Evolutionary conservation across 305 asterid species (phyloP).

Genomic region (Fraxinus angustifolia): DNA sequence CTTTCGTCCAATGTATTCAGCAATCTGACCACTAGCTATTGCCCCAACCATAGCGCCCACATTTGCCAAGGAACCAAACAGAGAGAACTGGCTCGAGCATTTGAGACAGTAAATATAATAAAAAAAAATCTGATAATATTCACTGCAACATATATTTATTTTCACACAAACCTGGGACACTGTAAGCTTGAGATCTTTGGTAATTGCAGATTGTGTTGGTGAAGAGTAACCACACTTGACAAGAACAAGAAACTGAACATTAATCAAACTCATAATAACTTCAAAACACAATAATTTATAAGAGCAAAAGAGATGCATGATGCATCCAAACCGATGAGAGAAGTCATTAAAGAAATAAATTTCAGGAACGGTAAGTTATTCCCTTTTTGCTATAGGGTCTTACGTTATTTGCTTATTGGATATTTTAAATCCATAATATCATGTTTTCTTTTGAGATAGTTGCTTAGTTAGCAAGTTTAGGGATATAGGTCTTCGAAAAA

Average conservation of each 20-base stretch:
- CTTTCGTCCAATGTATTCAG: conserved; percentile 89
- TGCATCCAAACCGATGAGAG: background rate
- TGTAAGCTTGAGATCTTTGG: conserved; percentile 60
- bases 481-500: background rate
- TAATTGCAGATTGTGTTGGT: conserved; percentile 72
- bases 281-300: background rate
- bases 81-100: conserved; percentile 57
- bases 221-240: conserved; percentile 83
- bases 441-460: background rate
- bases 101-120: conserved; percentile 20
- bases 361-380: background rate
- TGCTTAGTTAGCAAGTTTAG: background rate
- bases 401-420: background rate
- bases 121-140: background rate
- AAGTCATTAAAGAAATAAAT: background rate
- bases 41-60: conserved; percentile 99
- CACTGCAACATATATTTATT: conserved; percentile 3
- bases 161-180: conserved; percentile 70
- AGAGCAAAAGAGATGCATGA: background rate
- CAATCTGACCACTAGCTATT: conserved; percentile 90
- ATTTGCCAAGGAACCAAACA: conserved; percentile 81
- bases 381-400: background rate
- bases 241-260: conserved; percentile 24
- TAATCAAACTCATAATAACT: background rate
- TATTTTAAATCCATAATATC: background rate